Evolutionary conservation across 2,329 filamentous ascomycete genomes (phyloP), one percentile per base, ranked within the genome.

Genomic region (Diplodia corticola): DNA sequence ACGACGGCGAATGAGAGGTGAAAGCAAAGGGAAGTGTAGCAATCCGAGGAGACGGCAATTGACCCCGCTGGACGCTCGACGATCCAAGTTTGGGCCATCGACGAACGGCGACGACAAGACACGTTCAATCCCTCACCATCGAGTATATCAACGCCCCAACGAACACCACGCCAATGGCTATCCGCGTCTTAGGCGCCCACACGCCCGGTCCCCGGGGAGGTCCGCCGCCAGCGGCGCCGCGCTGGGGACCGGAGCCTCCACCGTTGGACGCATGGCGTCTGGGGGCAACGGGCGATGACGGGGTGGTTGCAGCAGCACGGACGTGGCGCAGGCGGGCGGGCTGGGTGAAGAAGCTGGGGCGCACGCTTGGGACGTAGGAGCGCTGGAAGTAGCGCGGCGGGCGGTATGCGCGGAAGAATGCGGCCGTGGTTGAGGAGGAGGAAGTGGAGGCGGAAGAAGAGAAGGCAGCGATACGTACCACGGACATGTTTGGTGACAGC

Each of bases 121-220:
- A 24, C 78, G 68, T 79, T 44, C 40, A 44, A 44, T 44, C 17
- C 40, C 40, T 44, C 40, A 88, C 87, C 82, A 88, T 85, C 66
- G 84, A 85, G 78, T 88, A 88, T 54, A 84, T 78, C 48, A 89
- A 70, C 7, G 84, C 80, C 28, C 82, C 80, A 51, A 83, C 79
- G 69, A 86, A 80, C 67, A 84, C 82, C 63, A 88, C 71, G 67
- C 83, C 82, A 9, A 80, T 74, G 2, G 78, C 76, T 54, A 83
- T 69, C 40, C 80, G 73, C 40, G 80, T 79, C 72, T 81, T 79
- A 54, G 80, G 44, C n/a, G 53, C 37, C 49, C 49, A 49, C 37
- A 48, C 26, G 40, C 49, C 37, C 17, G 40, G 24, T 15, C 40
- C 63, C 44, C 48, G 50, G 35, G 35, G 63, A 22, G 20, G 48